Conservation (phyloP, 2,329 filamentous ascomycete species). For the Fusarium sp. region DNA sequence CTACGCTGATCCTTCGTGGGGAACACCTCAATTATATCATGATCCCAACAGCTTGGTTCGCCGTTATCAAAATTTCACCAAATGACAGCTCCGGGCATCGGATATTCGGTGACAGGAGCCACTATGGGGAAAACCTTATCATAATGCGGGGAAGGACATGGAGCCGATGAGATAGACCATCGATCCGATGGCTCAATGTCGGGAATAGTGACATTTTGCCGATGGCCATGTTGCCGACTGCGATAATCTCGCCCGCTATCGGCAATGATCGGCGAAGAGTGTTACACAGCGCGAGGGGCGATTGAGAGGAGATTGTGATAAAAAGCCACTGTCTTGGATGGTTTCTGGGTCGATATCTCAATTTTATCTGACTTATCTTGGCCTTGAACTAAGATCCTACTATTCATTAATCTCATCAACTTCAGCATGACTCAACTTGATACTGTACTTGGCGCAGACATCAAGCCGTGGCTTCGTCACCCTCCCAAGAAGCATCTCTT, state of each 20-base stretch:
- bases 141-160: neutral
- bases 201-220: neutral
- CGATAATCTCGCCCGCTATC: neutral
- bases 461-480: constrained; percentile 1
- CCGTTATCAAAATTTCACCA: neutral
- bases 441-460: neutral
- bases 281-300: neutral
- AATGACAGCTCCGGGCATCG: neutral
- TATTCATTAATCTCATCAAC: neutral
- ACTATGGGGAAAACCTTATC: neutral
- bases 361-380: neutral
- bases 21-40: neutral
- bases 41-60: neutral
- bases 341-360: neutral
- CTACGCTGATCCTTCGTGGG: neutral
- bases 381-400: no score
- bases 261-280: neutral
- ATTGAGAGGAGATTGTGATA: neutral
- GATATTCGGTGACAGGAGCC: neutral
- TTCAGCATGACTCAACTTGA: neutral
- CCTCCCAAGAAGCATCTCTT: neutral
- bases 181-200: neutral
- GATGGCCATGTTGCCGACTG: neutral
- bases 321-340: neutral
- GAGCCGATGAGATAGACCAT: neutral